Base-by-base conservation (phyloP, 345 rosid genomes). In the Citrus mangshanensis region DNA sequence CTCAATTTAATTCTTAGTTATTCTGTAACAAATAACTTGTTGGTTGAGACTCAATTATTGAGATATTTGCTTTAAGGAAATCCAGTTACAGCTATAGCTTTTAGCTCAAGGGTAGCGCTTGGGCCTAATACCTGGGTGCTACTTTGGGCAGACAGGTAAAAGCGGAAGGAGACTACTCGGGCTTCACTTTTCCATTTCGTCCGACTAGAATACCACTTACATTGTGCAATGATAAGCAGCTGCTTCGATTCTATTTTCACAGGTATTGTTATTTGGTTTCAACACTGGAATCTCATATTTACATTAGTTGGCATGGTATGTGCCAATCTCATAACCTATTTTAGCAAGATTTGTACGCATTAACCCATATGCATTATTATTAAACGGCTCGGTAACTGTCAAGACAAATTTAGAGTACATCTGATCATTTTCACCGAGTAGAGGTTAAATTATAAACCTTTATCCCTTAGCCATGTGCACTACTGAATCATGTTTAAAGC, bases 131-230 rank as follows among this genome's bases (percentile, higher is more conserved):
- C 46, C 2, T 38, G 12, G 46, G 12, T 2, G 46, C 46, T 9
- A 2, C 51, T 42, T 35, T 9, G 35, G 22, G 32, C 37, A 32
- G 54, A 14, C 54, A 35, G n/a, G 1, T n/a, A 1, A 0, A 40
- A 60, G 69, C 61, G 68, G 42, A 9, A 40, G 40, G 34, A 74
- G 55, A 37, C 59, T 18, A 10, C 69, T 27, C 27, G 10, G 40
- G 9, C 2, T 63, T 25, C 58, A 19, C 77, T 40, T 25, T 4
- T 60, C 67, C 4, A 24, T 12, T 14, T 76, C 70, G 25, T 40
- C 77, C 19, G 18, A 71, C 51, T 54, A 46, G 68, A 81, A 40
- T 38, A 6, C 80, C 77, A 38, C 79, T 55, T 7, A 9, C 34
- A 46, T 1, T 0, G 3, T 46, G 51, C 51, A 13, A 46, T 13